Evolutionary conservation across 805 yeast species (phyloP), one percentile per base, ranked within the genome.

Genomic region (Pichia rugopelliculosa): DNA sequence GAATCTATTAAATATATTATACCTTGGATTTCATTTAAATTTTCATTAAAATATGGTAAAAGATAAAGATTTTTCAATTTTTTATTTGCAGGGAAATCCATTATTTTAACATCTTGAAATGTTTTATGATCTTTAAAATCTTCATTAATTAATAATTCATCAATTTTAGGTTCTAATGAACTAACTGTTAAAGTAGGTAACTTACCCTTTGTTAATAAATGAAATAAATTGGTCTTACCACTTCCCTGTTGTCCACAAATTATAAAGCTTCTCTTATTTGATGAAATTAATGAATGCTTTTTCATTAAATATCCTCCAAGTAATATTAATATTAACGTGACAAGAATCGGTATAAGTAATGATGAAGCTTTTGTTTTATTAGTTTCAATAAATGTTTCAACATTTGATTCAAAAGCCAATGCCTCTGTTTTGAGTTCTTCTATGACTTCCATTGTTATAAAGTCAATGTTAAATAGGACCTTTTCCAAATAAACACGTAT

Each of bases 61-160:
- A 70, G 54, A 30, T 80, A 69, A 44, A 82, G 67, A 48, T 78
- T 76, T 46, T 76, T 77, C 55, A 90, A 77, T 64, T 87, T 88
- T 47, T 76, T 68, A 66, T 85, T 89, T n/a, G 97, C 96, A 2
- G 99, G 99, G 52, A 80, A 80, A 59, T 91, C 98, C 44, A 84
- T 73, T 36, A 90, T 62, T 51, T 74, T 77, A 58, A 69, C 74
- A 47, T 58, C 65, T 49, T 63, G 72, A 27, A 55, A 53, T 2
- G 53, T 50, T 30, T 47, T 42, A 55, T 59, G 66, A 42, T 53
- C 68, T 9, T 51, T 60, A 4, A 64, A 60, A 2, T 66, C 66
- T 13, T 47, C 49, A 36, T 26, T 36, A n/a, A 79, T 55, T 42
- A 60, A 55, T 45, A 71, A 65, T 10, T 57, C 53, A 8, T 63